These are phyloP conservation scores for Syncephalastrum monosporum DNA, from an alignment of 371 early-diverging fungal species.

Conservation along the genomic window DNA sequence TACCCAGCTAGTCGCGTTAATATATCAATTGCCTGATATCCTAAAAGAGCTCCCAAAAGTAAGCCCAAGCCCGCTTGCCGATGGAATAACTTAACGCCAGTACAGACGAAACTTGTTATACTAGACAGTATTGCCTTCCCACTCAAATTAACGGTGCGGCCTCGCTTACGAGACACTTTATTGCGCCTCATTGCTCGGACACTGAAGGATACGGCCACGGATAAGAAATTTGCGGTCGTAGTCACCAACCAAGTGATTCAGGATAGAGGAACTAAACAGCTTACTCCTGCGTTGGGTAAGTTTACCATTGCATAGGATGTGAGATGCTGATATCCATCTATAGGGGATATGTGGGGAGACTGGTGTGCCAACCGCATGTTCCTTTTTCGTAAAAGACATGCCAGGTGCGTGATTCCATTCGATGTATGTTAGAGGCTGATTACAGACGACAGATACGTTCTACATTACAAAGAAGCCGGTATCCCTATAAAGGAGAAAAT, in stretches of 20 bases:
- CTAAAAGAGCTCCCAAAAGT: slow-evolving; percentile 40
- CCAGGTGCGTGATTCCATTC: not conserved
- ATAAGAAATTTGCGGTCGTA: slow-evolving; percentile 45
- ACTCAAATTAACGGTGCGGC: slow-evolving; percentile 51
- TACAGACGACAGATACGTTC: too few species aligned
- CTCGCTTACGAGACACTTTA: slow-evolving; percentile 41
- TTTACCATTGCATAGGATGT: not conserved
- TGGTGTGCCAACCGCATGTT: slow-evolving; percentile 15
- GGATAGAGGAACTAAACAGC: slow-evolving; percentile 9
- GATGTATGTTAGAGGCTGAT: too few species aligned
- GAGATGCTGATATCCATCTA: not conserved
- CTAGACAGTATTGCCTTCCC: slow-evolving; percentile 69
- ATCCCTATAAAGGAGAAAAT: too few species aligned
- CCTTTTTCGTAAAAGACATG: slow-evolving; percentile 14
- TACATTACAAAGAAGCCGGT: too few species aligned
- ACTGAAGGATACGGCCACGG: slow-evolving; percentile 44
- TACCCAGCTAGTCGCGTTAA: slow-evolving; percentile 51
- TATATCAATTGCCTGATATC: slow-evolving; percentile 51
- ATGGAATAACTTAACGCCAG: slow-evolving; percentile 1
- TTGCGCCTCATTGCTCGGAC: slow-evolving; percentile 47
- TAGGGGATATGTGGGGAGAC: slow-evolving; percentile 9
- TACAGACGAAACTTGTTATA: slow-evolving; percentile 56
- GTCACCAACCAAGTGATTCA: slow-evolving; percentile 15
- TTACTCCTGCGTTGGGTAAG: slow-evolving; percentile 18
- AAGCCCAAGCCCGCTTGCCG: slow-evolving; percentile 1